These are phyloP conservation scores for Brasilioporus rufonigricans DNA, from an alignment of 768 basidiomycete genomes.

Conservation along the genomic window DNA sequence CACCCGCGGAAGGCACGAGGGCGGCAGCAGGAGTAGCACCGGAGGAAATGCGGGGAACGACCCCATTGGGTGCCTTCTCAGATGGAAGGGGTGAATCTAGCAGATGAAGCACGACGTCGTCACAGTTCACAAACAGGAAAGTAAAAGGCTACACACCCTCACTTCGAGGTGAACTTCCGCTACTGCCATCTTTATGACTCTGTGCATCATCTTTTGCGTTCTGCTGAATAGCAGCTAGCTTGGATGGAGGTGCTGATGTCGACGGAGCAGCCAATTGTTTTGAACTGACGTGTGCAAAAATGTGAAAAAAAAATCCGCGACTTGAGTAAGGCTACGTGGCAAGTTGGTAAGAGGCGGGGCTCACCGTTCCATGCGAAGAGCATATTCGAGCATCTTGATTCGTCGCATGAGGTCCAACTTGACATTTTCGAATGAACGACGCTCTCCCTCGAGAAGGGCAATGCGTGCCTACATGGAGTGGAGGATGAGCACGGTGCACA, in stretches of 20 bases:
- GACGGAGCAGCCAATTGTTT: constrained; percentile 69
- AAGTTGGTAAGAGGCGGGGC: constrained; percentile 16
- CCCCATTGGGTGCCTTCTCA: constrained; percentile 68
- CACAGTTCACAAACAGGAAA: not conserved
- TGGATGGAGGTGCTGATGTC: constrained; percentile 58
- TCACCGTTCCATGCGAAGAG: constrained; percentile 92
- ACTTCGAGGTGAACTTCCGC: constrained; percentile 80
- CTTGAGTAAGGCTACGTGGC: constrained; percentile 4
- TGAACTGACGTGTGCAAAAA: constrained; percentile 52
- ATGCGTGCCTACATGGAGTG: constrained; percentile 73
- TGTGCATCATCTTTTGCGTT: constrained; percentile 69
- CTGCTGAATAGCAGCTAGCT: constrained; percentile 59
- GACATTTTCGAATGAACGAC: constrained; percentile 95
- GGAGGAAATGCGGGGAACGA: constrained; percentile 51
- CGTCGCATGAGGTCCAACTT: constrained; percentile 94
- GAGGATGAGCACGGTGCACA: constrained; percentile 15
- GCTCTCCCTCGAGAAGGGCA: constrained; percentile 94
- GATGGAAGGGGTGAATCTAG: constrained; percentile 72
- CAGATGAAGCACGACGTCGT: constrained; percentile 7
- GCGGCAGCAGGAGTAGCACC: constrained; percentile 35
- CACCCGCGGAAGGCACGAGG: constrained; percentile 36
- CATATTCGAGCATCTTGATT: constrained; percentile 99
- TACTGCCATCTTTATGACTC: constrained; percentile 77
- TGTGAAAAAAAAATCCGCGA: constrained; percentile 23
- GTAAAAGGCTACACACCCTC: constrained; percentile 51